Percentiles rank a stretch among this genome's conserved stretches.
Conservation (phyloP, 2,329 filamentous ascomycete genomes). For the Daldinia sp. region DNA sequence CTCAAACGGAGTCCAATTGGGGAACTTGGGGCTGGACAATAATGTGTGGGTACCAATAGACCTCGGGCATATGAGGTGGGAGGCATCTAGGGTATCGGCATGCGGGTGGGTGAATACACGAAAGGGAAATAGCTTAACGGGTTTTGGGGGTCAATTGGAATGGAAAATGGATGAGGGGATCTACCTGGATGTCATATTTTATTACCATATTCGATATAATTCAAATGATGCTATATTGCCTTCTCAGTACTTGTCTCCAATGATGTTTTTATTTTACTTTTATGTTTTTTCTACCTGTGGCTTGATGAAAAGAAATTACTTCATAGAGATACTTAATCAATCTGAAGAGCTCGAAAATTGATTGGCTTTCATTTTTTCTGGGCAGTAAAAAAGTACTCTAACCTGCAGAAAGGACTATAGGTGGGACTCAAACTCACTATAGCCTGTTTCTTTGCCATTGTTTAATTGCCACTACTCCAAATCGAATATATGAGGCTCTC, state of each 20-base stretch:
- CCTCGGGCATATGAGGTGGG: conserved; percentile 22
- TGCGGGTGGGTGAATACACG: conserved; percentile 10
- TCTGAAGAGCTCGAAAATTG: background rate
- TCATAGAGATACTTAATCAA: background rate
- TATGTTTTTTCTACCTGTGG: background rate
- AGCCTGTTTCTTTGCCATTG: background rate
- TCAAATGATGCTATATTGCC: background rate
- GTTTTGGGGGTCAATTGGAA: background rate
- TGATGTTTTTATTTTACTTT: too few species aligned
- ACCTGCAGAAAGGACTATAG: background rate
- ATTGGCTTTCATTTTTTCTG: background rate
- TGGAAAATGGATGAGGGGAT: background rate
- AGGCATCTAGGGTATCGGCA: conserved; percentile 22
- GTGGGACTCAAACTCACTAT: background rate
- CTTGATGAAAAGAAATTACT: too few species aligned
- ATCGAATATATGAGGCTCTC: background rate
- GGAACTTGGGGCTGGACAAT: conserved; percentile 2
- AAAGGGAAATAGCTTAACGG: conserved; percentile 6
- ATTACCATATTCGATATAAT: background rate
- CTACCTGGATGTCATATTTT: background rate
- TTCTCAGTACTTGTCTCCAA: background rate
- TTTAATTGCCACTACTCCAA: background rate
- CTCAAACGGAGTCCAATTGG: conserved; percentile 32
- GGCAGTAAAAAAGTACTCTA: background rate
- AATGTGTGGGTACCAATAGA: conserved; percentile 27